These are phyloP conservation scores for Microcyclospora pomicola DNA, from an alignment of 2,329 filamentous ascomycete species.

Conservation along the genomic window DNA sequence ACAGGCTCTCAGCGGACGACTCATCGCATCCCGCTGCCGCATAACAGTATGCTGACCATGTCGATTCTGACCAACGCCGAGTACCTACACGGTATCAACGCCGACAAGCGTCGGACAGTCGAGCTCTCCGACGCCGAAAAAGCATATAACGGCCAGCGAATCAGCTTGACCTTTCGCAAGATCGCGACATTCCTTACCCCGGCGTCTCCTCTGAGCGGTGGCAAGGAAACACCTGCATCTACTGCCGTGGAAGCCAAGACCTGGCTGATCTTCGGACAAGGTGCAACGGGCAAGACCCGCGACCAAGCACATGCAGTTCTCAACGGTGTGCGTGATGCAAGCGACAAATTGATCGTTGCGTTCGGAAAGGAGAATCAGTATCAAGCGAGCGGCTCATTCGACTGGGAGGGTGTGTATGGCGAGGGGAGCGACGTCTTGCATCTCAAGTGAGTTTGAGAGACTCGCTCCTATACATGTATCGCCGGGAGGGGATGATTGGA, in stretches of 20 bases:
- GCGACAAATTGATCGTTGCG: constrained; percentile 55
- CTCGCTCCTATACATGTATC: too few relatives aligned
- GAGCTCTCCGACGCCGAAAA: constrained; percentile 60
- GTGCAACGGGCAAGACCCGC: constrained; percentile 56
- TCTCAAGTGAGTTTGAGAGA: constrained; percentile 22
- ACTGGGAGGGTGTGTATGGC: constrained; percentile 67
- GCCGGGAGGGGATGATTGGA: too few relatives aligned
- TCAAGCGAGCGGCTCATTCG: constrained; percentile 45
- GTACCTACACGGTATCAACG: constrained; percentile 86
- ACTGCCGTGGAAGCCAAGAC: constrained; percentile 32
- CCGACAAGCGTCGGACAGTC: constrained; percentile 58
- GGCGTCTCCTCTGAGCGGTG: too few relatives aligned
- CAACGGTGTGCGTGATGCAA: constrained; percentile 54
- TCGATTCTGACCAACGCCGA: constrained; percentile 67
- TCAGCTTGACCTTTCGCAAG: constrained; percentile 79
- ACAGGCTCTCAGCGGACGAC: constrained; percentile 34
- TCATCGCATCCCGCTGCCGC: constrained; percentile 61
- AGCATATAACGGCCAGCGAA: constrained; percentile 61
- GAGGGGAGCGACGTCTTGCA: constrained; percentile 73
- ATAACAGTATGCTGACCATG: constrained; percentile 79
- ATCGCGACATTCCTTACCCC: constrained; percentile 71
- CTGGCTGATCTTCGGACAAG: constrained; percentile 77
- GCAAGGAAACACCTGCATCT: too few relatives aligned
- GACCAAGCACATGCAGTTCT: constrained; percentile 48
- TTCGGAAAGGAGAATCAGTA: constrained; percentile 68